phyloP scores from a whole-genome alignment of 129 eudicot genomes.

The Flaveria linearis region DNA sequence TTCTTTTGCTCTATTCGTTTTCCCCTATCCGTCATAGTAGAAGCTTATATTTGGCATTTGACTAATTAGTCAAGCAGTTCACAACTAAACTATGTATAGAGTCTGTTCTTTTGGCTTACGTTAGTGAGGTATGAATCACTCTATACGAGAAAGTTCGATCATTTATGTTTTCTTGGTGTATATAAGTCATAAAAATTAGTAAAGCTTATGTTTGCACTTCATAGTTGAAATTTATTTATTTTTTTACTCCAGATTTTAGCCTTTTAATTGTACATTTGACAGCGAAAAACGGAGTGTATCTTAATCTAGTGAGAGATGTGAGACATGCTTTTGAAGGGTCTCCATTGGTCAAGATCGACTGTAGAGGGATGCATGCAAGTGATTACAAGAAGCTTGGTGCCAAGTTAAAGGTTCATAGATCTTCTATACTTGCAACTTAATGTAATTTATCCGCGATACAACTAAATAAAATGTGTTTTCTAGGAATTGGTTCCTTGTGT shows the following conservation, averaged over 20 bases:
- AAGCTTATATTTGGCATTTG: background rate
- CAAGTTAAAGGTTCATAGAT: slow-evolving; percentile 66
- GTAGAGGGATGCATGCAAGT: slow-evolving; percentile 85
- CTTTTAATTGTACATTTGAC: slow-evolving; percentile 16
- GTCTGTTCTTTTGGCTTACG: background rate
- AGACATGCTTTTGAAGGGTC: slow-evolving; percentile 90
- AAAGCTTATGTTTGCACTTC: slow-evolving; percentile 8
- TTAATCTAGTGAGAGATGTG: slow-evolving; percentile 77
- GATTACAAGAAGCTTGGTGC: slow-evolving; percentile 98
- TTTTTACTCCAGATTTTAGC: slow-evolving; percentile 8
- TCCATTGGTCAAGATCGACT: slow-evolving; percentile 74
- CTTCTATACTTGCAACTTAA: background rate
- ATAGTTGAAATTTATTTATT: background rate
- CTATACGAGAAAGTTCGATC: background rate
- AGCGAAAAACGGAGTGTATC: slow-evolving; percentile 92
- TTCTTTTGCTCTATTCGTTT: no score
- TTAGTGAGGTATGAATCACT: background rate
- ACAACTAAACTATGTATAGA: background rate
- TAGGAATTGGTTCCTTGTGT: slow-evolving; percentile 99
- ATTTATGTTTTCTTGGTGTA: slow-evolving; percentile 9
- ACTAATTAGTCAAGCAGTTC: background rate
- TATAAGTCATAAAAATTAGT: background rate
- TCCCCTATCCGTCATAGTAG: background rate
- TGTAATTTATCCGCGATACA: background rate
- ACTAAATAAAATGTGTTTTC: background rate